phyloP scores from a whole-genome alignment of 164 flowering plant species.

The Umbellularia californica region DNA sequence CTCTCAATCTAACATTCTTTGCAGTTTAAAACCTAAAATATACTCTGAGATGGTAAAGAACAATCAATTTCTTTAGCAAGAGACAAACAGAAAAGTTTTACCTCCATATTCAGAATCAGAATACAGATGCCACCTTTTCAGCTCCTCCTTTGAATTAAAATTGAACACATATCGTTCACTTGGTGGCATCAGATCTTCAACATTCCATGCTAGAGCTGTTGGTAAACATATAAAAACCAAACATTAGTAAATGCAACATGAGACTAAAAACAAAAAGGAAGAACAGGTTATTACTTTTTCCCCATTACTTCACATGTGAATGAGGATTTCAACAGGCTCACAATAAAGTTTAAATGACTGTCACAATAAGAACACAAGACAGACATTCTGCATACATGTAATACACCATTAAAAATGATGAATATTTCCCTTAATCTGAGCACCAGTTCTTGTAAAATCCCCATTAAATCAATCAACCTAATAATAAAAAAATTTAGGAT shows the following conservation, averaged over 20 bases:
- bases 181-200: conserved; percentile 75
- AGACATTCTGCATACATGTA: not conserved
- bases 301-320: not conserved
- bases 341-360: not conserved
- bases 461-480: not conserved
- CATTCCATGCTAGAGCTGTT: conserved; percentile 71
- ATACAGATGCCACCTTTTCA: conserved; percentile 91
- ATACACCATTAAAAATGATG: not conserved
- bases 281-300: not conserved
- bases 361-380: not conserved
- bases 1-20: too few relatives aligned
- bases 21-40: not conserved
- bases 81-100: conserved; percentile 11
- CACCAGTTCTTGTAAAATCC: too few relatives aligned
- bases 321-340: not conserved
- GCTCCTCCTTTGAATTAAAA: conserved; percentile 78
- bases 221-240: not conserved
- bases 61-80: not conserved
- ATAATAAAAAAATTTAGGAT: too few relatives aligned
- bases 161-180: conserved; percentile 59
- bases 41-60: not conserved
- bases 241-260: not conserved
- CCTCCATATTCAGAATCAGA: conserved; percentile 99
- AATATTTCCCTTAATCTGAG: not conserved
- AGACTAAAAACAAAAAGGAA: not conserved